Percentiles rank a stretch among this genome's conserved stretches.
Conservation (phyloP, 1,284 basidiomycete genomes). For the Meira nashicola region DNA sequence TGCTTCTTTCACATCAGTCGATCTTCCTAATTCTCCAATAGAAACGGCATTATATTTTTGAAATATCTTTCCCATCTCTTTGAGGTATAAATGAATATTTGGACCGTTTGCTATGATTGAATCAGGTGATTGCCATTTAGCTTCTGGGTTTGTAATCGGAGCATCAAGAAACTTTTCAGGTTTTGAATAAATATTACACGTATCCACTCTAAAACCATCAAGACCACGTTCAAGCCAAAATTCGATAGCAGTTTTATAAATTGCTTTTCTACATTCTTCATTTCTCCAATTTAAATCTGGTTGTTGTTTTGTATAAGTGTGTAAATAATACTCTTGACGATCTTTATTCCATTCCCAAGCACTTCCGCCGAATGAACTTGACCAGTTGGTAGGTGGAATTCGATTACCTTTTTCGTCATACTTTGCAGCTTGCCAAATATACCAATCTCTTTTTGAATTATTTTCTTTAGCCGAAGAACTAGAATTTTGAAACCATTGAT, state of each 20-base stretch:
- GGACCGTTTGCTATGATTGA: slow-evolving; percentile 29
- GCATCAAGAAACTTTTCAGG: slow-evolving; percentile 47
- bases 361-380: slow-evolving; percentile 54
- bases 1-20: slow-evolving; percentile 57
- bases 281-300: slow-evolving; percentile 77
- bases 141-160: slow-evolving; percentile 55
- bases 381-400: slow-evolving; percentile 59
- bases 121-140: slow-evolving; percentile 61
- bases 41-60: slow-evolving; percentile 61
- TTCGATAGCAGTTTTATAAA: slow-evolving; percentile 60
- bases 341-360: slow-evolving; percentile 67
- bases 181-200: slow-evolving; percentile 4
- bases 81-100: slow-evolving; percentile 62
- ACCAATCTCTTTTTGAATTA: slow-evolving; percentile 65
- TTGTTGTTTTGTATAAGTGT: slow-evolving; percentile 65
- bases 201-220: slow-evolving; percentile 60
- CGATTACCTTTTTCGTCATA: slow-evolving; percentile 55
- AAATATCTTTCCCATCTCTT: slow-evolving; percentile 62
- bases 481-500: slow-evolving; percentile 66
- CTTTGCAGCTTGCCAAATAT: slow-evolving; percentile 66
- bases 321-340: slow-evolving; percentile 68
- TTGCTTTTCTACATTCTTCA: slow-evolving; percentile 58
- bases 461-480: slow-evolving; percentile 57
- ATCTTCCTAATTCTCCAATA: slow-evolving; percentile 61
- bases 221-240: slow-evolving; percentile 70